Evolutionary conservation across 345 rosid species (phyloP).

Genomic region (Eucalyptus marginata): DNA sequence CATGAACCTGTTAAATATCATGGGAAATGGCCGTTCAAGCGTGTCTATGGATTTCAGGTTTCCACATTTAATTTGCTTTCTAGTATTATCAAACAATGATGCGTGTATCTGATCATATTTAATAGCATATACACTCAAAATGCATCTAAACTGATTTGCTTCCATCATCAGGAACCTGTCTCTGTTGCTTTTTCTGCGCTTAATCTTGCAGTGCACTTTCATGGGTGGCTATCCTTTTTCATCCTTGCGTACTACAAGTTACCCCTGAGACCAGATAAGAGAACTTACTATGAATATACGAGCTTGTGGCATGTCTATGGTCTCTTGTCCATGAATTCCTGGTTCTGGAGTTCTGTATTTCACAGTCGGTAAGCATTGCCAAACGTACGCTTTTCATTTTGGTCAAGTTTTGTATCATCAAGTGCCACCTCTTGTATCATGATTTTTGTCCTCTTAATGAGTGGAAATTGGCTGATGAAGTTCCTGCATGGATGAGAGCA

Average conservation of each 20-base stretch:
- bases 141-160: not conserved
- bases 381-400: not conserved
- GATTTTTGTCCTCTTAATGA: not conserved
- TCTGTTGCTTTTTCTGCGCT: conserved; percentile 79
- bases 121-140: not conserved
- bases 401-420: not conserved
- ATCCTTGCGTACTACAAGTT: conserved; percentile 72
- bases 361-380: conserved; percentile 57
- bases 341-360: conserved; percentile 87
- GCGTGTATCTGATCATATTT: not conserved
- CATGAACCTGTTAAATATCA: conserved; percentile 68
- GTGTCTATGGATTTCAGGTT: conserved; percentile 77
- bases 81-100: not conserved
- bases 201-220: conserved; percentile 73
- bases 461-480: not conserved
- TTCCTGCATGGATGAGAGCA: not conserved
- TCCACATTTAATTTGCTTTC: not conserved
- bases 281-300: conserved; percentile 66
- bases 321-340: conserved; percentile 63
- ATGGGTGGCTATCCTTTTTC: conserved; percentile 86
- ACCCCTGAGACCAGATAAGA: conserved; percentile 50
- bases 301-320: conserved; percentile 68
- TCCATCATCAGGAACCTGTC: conserved; percentile 54
- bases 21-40: conserved; percentile 82
- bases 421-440: not conserved